Evolutionary conservation across 306 rosid species (phyloP).

Genomic region (Crotalaria pallida): DNA sequence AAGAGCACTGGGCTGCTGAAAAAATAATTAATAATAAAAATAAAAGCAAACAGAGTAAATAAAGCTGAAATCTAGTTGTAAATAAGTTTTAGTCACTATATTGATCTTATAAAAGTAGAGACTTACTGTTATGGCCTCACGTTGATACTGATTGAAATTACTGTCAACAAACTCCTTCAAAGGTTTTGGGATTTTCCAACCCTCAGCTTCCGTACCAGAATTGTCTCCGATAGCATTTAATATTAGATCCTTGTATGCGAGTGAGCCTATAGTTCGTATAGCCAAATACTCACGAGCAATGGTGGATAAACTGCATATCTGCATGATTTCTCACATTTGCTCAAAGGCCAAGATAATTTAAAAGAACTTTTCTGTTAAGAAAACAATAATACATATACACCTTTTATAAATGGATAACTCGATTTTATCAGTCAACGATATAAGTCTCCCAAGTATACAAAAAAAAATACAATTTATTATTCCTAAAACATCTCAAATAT

Average conservation of each 20-base stretch:
- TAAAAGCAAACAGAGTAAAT: neutral
- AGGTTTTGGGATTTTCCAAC: constrained; percentile 74
- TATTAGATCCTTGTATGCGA: constrained; percentile 84
- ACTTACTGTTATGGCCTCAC: constrained; percentile 74
- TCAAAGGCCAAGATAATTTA: constrained; percentile 5
- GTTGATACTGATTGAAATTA: constrained; percentile 74
- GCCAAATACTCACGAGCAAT: constrained; percentile 83
- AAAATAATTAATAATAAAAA: neutral
- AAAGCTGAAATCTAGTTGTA: neutral
- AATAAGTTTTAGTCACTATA: neutral
- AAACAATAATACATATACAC: neutral
- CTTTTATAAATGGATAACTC: neutral
- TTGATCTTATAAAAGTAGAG: neutral
- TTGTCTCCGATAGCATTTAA: constrained; percentile 47
- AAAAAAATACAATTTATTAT: neutral
- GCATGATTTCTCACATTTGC: constrained; percentile 25
- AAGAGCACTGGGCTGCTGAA: neutral
- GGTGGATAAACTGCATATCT: constrained; percentile 92
- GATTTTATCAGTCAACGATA: neutral
- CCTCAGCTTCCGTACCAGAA: constrained; percentile 37
- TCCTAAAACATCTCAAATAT: neutral
- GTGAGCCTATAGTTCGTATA: constrained; percentile 49
- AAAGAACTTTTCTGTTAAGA: constrained; percentile 4
- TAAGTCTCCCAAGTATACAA: neutral
- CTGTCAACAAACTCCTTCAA: constrained; percentile 60